phyloP scores from a whole-genome alignment of 108 stramenopile genomes.

The Skeletonema grethae region DNA sequence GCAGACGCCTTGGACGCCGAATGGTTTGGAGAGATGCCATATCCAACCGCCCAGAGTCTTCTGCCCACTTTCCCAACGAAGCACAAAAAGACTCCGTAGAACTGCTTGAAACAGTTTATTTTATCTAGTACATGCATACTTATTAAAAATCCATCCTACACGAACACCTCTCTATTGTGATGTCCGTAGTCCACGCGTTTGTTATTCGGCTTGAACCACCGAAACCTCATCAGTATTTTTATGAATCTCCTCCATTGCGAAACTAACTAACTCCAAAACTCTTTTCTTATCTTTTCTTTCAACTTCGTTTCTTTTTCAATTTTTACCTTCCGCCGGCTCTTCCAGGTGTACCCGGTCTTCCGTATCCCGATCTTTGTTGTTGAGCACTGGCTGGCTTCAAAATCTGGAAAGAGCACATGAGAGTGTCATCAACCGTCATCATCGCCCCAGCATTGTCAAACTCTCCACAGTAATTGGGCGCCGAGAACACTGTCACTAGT shows the following conservation, averaged over 20 bases:
- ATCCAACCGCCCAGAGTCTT: constrained; percentile 38
- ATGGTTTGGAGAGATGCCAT: constrained; percentile 50
- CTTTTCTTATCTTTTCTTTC: neutral
- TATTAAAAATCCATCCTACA: constrained; percentile 8
- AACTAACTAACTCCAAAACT: neutral
- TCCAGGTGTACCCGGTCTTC: constrained; percentile 75
- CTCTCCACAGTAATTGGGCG: constrained; percentile 99
- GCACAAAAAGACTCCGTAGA: constrained; percentile 20
- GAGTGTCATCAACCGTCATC: constrained; percentile 96
- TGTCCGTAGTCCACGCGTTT: neutral
- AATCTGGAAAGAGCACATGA: constrained; percentile 97
- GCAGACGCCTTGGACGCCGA: constrained; percentile 45
- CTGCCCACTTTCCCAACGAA: constrained; percentile 53
- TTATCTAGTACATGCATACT: constrained; percentile 9
- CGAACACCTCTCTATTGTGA: neutral
- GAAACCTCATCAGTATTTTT: neutral
- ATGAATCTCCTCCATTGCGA: neutral
- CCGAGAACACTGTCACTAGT: constrained; percentile 96
- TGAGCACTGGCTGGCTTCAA: constrained; percentile 90
- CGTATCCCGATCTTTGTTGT: constrained; percentile 72
- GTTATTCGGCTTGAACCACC: neutral
- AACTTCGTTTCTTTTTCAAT: constrained; percentile 3
- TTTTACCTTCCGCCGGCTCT: constrained; percentile 60
- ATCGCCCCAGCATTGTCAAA: constrained; percentile 99
- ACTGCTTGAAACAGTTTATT: constrained; percentile 6